A percentile compares a stretch with the other conserved stretches of the same genome.
Evolutionary conservation across 228 moss, liverwort and hornwort genomes (phyloP).

Genomic region (Sphagnum magellanicum): DNA sequence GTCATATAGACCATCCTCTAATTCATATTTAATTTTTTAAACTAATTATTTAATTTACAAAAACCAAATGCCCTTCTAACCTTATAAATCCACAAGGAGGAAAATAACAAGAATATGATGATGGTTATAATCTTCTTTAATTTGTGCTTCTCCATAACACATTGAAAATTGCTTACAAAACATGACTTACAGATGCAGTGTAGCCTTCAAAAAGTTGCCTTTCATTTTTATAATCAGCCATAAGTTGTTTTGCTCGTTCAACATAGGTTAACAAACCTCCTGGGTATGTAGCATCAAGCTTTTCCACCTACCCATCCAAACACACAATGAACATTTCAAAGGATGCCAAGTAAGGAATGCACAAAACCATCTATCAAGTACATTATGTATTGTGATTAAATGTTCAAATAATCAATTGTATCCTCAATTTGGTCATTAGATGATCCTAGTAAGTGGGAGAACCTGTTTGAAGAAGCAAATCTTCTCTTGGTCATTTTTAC

Average conservation of each 20-base stretch:
- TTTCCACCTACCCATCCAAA: conserved; percentile 35
- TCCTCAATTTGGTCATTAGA: neutral
- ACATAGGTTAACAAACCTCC: conserved; percentile 65
- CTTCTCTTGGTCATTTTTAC: conserved; percentile 51
- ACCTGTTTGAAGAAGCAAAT: conserved; percentile 63
- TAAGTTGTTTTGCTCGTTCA: conserved; percentile 50
- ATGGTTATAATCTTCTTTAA: too few species aligned
- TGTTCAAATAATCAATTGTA: neutral
- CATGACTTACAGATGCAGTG: conserved; percentile 49
- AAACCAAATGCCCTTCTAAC: too few species aligned
- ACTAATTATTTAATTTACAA: too few species aligned
- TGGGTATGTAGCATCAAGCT: conserved; percentile 55
- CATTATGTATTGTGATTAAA: neutral
- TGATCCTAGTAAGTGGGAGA: neutral
- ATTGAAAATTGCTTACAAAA: neutral
- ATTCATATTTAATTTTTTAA: too few species aligned
- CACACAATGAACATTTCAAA: neutral
- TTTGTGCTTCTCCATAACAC: too few species aligned
- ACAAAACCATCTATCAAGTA: neutral
- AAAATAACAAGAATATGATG: too few species aligned
- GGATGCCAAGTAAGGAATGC: neutral
- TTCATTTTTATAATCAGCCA: conserved; percentile 45
- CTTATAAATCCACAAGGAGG: too few species aligned
- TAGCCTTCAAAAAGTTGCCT: conserved; percentile 54
- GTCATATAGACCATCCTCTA: too few species aligned